Conservation (phyloP, 371 early-diverging fungal species). For the Zychaea mexicana region DNA sequence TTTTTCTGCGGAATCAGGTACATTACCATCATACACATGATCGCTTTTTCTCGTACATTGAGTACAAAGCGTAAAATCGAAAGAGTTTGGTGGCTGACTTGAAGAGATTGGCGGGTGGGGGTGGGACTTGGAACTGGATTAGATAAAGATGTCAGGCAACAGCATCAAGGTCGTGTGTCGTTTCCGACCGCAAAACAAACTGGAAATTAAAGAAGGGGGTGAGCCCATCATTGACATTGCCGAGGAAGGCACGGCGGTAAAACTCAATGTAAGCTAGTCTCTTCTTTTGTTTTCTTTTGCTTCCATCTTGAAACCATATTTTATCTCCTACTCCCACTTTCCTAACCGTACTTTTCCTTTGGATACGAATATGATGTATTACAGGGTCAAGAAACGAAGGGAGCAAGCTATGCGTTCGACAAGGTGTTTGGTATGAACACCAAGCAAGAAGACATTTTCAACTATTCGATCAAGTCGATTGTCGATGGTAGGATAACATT, state of each 20-base stretch:
- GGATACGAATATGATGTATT: background rate
- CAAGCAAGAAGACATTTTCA: constrained; percentile 81
- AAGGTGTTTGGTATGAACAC: constrained; percentile 80
- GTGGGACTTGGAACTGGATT: too few relatives aligned
- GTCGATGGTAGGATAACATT: constrained; percentile 72
- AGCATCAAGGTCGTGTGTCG: constrained; percentile 93
- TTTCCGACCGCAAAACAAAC: constrained; percentile 88
- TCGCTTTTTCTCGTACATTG: too few relatives aligned
- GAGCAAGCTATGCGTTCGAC: constrained; percentile 76
- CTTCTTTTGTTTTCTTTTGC: background rate
- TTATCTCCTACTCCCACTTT: too few relatives aligned
- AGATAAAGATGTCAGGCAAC: constrained; percentile 42
- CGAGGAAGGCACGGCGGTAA: constrained; percentile 72
- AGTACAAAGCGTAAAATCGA: too few relatives aligned
- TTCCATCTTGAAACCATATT: too few relatives aligned
- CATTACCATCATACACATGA: too few relatives aligned
- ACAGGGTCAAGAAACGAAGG: constrained; percentile 18
- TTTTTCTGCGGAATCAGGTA: background rate
- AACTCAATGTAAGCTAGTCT: background rate
- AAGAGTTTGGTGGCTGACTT: too few relatives aligned
- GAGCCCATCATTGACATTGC: constrained; percentile 76
- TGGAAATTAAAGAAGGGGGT: constrained; percentile 84
- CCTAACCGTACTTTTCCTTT: constrained; percentile 13
- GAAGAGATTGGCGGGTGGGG: too few relatives aligned
- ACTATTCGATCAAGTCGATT: constrained; percentile 81